Conservation (phyloP, 495 filamentous ascomycete genomes). For the Penicillium fimorum region DNA sequence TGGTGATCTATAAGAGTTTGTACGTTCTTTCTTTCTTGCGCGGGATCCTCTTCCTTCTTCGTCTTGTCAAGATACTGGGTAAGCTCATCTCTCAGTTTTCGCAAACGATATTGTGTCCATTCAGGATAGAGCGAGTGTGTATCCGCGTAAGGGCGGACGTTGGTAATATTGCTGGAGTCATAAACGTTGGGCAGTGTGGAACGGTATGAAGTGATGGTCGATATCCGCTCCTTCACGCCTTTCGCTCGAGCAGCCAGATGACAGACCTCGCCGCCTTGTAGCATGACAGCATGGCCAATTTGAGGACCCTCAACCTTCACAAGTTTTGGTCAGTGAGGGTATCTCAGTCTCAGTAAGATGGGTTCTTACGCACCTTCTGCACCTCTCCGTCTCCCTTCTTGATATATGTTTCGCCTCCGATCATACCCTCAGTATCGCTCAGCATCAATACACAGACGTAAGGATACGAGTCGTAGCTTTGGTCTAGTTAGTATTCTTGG, state of each 20-base stretch:
- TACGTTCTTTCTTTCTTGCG: slow-evolving; percentile 4
- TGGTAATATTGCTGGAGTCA: slow-evolving; percentile 33
- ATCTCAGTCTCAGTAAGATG: neutral
- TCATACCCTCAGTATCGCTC: slow-evolving; percentile 33
- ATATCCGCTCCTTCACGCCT: slow-evolving; percentile 32
- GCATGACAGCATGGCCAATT: slow-evolving; percentile 27
- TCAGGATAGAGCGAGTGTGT: slow-evolving; percentile 26
- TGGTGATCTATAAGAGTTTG: slow-evolving; percentile 15
- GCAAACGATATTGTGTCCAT: slow-evolving; percentile 31
- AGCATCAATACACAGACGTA: slow-evolving; percentile 39
- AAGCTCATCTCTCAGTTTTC: slow-evolving; percentile 19
- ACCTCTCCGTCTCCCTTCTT: slow-evolving; percentile 27
- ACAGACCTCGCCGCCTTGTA: slow-evolving; percentile 35
- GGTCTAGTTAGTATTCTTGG: neutral
- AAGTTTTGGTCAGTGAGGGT: neutral
- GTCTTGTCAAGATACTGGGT: slow-evolving; percentile 9
- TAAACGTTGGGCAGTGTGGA: slow-evolving; percentile 23
- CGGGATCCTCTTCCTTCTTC: neutral
- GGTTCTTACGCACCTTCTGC: slow-evolving; percentile 19
- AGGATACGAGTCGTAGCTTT: slow-evolving; percentile 35
- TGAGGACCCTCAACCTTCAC: slow-evolving; percentile 27
- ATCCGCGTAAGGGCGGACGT: slow-evolving; percentile 32
- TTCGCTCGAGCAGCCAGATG: slow-evolving; percentile 32
- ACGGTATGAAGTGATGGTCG: slow-evolving; percentile 35
- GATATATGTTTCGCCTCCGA: slow-evolving; percentile 38